phyloP scores from a whole-genome alignment of 1,284 basidiomycete species.

The Agroathelia rolfsii region DNA sequence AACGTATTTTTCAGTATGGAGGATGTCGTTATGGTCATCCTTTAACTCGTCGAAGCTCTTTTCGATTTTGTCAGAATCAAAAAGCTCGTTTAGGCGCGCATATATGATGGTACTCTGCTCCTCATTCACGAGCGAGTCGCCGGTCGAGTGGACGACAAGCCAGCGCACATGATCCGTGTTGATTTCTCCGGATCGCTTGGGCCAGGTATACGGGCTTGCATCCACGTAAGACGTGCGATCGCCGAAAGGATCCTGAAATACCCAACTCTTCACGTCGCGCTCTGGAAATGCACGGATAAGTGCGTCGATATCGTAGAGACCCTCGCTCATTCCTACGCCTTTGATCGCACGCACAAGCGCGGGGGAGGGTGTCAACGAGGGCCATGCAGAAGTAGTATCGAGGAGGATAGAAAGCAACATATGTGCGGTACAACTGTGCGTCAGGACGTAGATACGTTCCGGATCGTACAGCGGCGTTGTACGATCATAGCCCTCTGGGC shows the following conservation, averaged over 20 bases:
- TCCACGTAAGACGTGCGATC: conserved; percentile 32
- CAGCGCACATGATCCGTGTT: conserved; percentile 38
- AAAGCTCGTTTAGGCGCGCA: conserved; percentile 22
- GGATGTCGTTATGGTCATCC: conserved; percentile 48
- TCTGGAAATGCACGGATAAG: conserved; percentile 61
- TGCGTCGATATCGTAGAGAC: conserved; percentile 64
- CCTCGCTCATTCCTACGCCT: conserved; percentile 56
- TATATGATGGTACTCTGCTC: conserved; percentile 53
- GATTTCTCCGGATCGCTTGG: conserved; percentile 23
- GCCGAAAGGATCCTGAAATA: conserved; percentile 56
- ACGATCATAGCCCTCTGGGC: conserved; percentile 22
- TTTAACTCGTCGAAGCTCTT: conserved; percentile 35
- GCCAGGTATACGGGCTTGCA: conserved; percentile 37
- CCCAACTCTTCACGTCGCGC: conserved; percentile 52
- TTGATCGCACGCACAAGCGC: conserved; percentile 37
- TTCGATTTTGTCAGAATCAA: too few relatives aligned
- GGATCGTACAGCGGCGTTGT: conserved; percentile 28
- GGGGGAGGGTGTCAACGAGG: conserved; percentile 35
- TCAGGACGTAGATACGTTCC: conserved; percentile 44
- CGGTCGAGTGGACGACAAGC: conserved; percentile 64
- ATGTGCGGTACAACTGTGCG: conserved; percentile 74
- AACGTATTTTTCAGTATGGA: conserved; percentile 35
- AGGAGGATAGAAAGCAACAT: conserved; percentile 67
- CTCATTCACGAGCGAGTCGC: conserved; percentile 59
- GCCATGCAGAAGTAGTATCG: conserved; percentile 31